Base-by-base conservation (phyloP, 768 basidiomycete genomes). In the Phanerodontia chrysosporium region DNA sequence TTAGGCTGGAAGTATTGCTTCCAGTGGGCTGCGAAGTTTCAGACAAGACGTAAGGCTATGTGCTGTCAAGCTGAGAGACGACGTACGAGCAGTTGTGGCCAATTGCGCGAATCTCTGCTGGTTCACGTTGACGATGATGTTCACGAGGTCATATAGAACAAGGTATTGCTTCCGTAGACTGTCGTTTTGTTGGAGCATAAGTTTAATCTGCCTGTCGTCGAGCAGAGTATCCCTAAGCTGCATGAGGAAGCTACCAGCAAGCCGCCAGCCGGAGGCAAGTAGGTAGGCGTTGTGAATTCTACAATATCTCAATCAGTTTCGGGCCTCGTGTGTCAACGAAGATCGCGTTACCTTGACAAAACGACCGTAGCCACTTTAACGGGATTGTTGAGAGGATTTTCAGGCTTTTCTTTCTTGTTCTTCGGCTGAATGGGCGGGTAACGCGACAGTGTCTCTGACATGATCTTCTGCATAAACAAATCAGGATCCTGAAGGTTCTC, bases 281-380 rank as follows among this genome's bases (percentile, higher is more conserved):
- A 89, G 83, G 70, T 90, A 92, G 8, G 83, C 71, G 68, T 93
- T 94, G 71, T 94, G 91, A 55, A 93, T 78, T 70, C 91, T 93
- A 64, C 44, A 25, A 62, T 39, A 42, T 64, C 18, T 39, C 21
- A 56, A 51, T 32, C 24, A 54, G 16, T 21, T 55, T 58, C 8
- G 27, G 29, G 63, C 35, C 35, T 30, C 18, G 60, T 14, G 35
- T 52, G 48, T 32, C 36, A 49, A 24, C 21, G n/a, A 27, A 18
- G 48, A 45, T 21, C 27, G 49, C 55, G 69, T 36, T 69, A 87
- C 89, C 79, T 84, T 57, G 81, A 80, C n/a, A 80, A 78, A 45
- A 89, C 76, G 42, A 80, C 70, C 51, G 76, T 79, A 18, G 87
- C 87, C 35, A 89, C 72, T 62, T 80, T 76, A 13, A 76, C 77